Percentiles rank a stretch among this genome's conserved stretches.
Conservation (phyloP, 202 grass and related monocot species). For the Schoenoplectus tabernaemontani region DNA sequence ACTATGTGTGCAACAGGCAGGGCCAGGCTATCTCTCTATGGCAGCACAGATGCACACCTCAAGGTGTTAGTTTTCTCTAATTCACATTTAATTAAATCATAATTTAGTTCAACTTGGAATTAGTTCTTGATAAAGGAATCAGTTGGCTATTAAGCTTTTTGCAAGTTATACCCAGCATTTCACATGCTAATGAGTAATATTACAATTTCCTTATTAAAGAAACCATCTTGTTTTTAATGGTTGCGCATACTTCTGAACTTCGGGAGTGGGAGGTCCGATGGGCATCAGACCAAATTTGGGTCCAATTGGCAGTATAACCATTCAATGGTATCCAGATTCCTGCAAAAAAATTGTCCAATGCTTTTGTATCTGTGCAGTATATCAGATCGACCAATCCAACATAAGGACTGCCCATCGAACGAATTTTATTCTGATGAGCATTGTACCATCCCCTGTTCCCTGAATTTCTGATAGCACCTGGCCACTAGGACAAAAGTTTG, state of each 20-base stretch:
- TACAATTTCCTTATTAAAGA: not conserved
- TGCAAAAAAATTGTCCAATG: not conserved
- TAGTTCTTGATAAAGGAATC: not conserved
- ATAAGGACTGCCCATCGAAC: not conserved
- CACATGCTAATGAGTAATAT: not conserved
- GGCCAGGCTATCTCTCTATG: conserved; percentile 69
- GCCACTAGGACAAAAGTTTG: not conserved
- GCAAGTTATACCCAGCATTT: not conserved
- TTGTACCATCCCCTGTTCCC: not conserved
- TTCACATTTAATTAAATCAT: conserved; percentile 14
- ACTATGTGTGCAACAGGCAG: conserved; percentile 90
- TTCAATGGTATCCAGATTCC: not conserved
- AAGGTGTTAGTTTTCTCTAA: conserved; percentile 44
- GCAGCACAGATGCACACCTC: conserved; percentile 86
- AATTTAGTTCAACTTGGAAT: not conserved
- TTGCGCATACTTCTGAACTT: not conserved
- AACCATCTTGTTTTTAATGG: not conserved
- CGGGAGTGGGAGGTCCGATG: not conserved
- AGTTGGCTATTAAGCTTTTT: not conserved
- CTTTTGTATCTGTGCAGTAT: not conserved
- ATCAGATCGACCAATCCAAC: not conserved
- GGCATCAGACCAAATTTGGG: not conserved
- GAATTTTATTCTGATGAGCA: no score
- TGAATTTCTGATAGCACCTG: not conserved
- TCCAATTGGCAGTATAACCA: no score